Conservation (phyloP, 345 rosid species). For the Eucalyptus tenuipes region DNA sequence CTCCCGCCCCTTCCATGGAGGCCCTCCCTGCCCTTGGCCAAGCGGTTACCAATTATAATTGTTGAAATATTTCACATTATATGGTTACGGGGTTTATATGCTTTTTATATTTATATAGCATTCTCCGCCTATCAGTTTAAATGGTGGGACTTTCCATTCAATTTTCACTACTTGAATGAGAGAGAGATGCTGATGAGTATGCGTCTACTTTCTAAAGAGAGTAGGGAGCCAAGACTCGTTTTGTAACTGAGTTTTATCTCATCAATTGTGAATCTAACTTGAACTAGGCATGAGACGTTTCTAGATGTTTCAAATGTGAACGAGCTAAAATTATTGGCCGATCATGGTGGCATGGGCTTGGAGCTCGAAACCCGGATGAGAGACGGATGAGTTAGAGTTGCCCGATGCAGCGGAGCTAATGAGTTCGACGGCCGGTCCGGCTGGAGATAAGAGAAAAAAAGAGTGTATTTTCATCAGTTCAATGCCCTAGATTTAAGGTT, state of each 20-base stretch:
- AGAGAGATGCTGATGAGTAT: background rate
- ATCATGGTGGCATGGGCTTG: no score
- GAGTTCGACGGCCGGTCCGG: background rate
- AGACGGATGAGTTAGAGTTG: background rate
- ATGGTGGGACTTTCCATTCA: no score
- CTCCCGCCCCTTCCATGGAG: background rate
- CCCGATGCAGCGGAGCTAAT: background rate
- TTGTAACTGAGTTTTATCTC: background rate
- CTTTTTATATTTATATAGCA: no score
- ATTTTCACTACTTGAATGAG: background rate
- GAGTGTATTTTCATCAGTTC: background rate
- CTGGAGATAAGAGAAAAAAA: background rate
- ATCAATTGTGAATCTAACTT: background rate
- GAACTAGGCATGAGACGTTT: background rate
- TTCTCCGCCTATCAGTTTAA: no score
- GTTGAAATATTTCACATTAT: background rate
- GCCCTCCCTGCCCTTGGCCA: background rate
- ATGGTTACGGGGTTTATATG: no score
- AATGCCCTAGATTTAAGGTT: background rate
- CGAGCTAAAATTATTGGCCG: background rate
- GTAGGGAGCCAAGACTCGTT: background rate
- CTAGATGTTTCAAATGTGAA: background rate
- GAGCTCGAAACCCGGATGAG: background rate
- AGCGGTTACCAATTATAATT: background rate
- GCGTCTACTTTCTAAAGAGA: rapidly evolving